Conservation (phyloP, 257 asterid species). For the Fraxinus cuspidata region DNA sequence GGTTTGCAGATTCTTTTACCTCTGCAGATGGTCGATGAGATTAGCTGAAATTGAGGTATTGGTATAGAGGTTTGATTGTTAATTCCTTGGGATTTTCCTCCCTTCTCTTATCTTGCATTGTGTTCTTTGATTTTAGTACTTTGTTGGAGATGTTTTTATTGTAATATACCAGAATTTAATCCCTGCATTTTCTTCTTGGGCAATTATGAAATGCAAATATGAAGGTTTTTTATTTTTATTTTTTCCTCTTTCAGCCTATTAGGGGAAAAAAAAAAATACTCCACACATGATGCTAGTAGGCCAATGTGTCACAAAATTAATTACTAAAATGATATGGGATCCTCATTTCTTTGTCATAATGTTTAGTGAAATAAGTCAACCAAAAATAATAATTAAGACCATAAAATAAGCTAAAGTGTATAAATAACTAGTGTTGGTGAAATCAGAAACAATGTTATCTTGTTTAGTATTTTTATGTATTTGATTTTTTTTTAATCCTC, state of each 20-base stretch:
- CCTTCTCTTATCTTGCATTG: background rate
- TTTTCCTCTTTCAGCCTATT: no score
- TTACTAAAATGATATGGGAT: background rate
- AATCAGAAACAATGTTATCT: background rate
- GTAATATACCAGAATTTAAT: constrained; percentile 20
- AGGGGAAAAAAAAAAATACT: no score
- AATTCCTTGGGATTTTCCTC: constrained; percentile 3
- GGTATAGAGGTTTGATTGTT: constrained; percentile 19
- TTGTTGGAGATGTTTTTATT: constrained; percentile 20
- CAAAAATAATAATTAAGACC: background rate
- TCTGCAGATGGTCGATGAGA: constrained; percentile 64
- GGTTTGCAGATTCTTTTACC: constrained; percentile 75
- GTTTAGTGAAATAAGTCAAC: constrained; percentile 5
- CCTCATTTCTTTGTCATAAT: constrained; percentile 8
- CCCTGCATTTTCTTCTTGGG: constrained; percentile 6
- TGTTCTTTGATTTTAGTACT: constrained; percentile 13
- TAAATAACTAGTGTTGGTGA: background rate
- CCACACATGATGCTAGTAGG: background rate
- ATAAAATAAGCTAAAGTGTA: background rate
- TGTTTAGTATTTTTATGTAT: background rate
- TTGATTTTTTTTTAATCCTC: background rate
- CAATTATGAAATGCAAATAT: constrained; percentile 21
- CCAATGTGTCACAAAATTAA: background rate
- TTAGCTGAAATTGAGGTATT: background rate
- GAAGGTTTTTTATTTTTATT: background rate